A percentile compares a stretch with the other conserved stretches of the same genome.
phyloP scores from a whole-genome alignment of 495 filamentous ascomycete species.

The Podospora appendiculata region DNA sequence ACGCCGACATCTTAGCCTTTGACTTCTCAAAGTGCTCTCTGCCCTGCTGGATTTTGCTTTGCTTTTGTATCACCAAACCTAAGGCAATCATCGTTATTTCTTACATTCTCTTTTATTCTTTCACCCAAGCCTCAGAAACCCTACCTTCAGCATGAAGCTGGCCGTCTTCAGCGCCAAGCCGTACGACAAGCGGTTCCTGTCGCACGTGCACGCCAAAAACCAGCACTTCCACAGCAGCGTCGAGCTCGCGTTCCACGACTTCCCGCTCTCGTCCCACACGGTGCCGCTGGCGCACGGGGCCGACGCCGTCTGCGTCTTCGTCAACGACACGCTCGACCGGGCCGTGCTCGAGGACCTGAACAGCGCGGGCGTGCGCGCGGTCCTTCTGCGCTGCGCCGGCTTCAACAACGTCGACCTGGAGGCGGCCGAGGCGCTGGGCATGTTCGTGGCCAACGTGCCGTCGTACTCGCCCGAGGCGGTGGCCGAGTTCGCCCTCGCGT shows the following conservation, averaged over 20 bases:
- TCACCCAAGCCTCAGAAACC: neutral
- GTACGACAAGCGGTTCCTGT: conserved; percentile 49
- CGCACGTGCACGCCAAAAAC: conserved; percentile 22
- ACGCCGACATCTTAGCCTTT: too few species aligned
- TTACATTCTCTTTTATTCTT: too few species aligned
- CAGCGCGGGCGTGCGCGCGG: conserved; percentile 40
- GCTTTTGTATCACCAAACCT: too few species aligned
- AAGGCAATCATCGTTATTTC: too few species aligned
- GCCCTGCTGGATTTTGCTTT: too few species aligned
- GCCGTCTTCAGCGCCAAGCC: conserved; percentile 57
- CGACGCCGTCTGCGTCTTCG: conserved; percentile 61
- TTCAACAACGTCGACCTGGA: conserved; percentile 61
- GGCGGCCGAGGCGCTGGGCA: conserved; percentile 44
- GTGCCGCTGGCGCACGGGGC: conserved; percentile 44
- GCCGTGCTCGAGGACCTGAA: conserved; percentile 44
- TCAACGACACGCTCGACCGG: conserved; percentile 53
- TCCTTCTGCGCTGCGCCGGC: conserved; percentile 62
- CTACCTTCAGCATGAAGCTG: conserved; percentile 37
- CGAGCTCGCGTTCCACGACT: conserved; percentile 46
- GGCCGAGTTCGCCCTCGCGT: conserved; percentile 61
- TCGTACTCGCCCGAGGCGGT: conserved; percentile 66
- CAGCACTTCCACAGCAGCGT: conserved; percentile 6
- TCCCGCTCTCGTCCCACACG: conserved; percentile 48
- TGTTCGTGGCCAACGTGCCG: conserved; percentile 62
- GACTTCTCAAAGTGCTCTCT: too few species aligned